phyloP scores from a whole-genome alignment of 1,284 basidiomycete genomes.

The Volvariella volvacea region DNA sequence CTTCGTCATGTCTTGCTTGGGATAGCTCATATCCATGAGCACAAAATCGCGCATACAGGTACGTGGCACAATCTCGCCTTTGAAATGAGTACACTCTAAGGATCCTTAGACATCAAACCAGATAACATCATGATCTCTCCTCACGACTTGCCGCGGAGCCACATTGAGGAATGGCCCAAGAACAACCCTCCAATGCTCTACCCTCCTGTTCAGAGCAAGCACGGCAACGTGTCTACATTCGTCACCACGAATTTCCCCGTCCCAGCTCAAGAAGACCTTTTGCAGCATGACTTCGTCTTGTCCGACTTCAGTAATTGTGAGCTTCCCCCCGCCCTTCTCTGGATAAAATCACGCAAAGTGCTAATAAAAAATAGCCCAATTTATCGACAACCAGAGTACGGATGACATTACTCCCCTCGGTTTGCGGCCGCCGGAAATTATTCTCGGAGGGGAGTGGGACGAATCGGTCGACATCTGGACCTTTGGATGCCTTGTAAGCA shows the following conservation, averaged over 20 bases:
- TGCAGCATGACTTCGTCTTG: no score
- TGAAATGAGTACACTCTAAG: neutral
- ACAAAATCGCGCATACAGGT: neutral
- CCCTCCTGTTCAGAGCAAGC: conserved; percentile 9
- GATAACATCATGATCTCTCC: conserved; percentile 13
- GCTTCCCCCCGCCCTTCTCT: neutral
- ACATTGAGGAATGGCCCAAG: conserved; percentile 8
- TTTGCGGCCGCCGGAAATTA: conserved; percentile 11
- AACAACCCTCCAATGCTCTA: conserved; percentile 9
- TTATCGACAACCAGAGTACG: conserved; percentile 12
- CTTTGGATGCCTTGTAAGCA: conserved; percentile 12
- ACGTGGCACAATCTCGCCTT: neutral
- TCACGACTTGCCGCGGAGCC: conserved; percentile 1
- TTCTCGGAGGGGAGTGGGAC: conserved; percentile 13
- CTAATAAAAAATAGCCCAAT: conserved; percentile 10
- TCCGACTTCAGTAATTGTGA: conserved; percentile 11
- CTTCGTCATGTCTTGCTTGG: neutral
- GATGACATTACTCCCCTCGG: conserved; percentile 11
- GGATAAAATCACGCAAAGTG: neutral
- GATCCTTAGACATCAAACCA: conserved; percentile 12
- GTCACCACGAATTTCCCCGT: conserved; percentile 8
- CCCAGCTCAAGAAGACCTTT: no score
- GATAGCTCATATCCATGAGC: neutral
- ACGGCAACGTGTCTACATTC: conserved; percentile 8
- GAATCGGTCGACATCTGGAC: conserved; percentile 15